These are phyloP conservation scores for Moesziomyces sp. DNA, from an alignment of 1,284 basidiomycete genomes.

Conservation along the genomic window DNA sequence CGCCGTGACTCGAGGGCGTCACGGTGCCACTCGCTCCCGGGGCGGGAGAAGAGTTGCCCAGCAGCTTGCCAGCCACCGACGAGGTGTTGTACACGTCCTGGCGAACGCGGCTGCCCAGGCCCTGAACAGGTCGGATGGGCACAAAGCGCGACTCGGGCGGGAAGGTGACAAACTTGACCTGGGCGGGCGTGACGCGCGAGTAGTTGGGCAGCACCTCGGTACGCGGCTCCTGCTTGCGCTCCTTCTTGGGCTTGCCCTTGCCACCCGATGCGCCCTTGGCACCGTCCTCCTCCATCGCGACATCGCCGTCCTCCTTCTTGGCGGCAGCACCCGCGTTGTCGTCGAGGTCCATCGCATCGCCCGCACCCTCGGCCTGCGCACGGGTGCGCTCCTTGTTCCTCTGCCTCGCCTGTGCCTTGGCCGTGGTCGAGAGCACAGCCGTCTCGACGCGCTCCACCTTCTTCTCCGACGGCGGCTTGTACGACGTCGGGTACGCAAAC, in stretches of 20 bases:
- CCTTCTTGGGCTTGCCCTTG: constrained; percentile 51
- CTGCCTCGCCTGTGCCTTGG: constrained; percentile 65
- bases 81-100: constrained; percentile 57
- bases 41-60: constrained; percentile 53
- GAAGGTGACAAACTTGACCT: constrained; percentile 86
- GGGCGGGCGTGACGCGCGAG: constrained; percentile 89
- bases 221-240: constrained; percentile 78
- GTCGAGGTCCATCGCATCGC: constrained; percentile 60
- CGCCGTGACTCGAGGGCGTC: constrained; percentile 28
- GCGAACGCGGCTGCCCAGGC: constrained; percentile 37
- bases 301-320: constrained; percentile 42
- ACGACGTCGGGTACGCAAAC: constrained; percentile 63
- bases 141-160: constrained; percentile 81
- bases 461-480: constrained; percentile 63
- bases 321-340: constrained; percentile 26
- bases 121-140: constrained; percentile 82
- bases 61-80: constrained; percentile 49
- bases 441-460: constrained; percentile 67
- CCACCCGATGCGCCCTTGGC: constrained; percentile 21
- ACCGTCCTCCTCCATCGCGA: constrained; percentile 53
- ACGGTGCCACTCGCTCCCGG: constrained; percentile 55
- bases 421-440: constrained; percentile 65
- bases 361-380: constrained; percentile 49
- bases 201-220: constrained; percentile 86
- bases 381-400: constrained; percentile 61